A percentile compares a stretch with the other conserved stretches of the same genome.
These are phyloP conservation scores for Arabidopsis lyrata DNA, from an alignment of 441 rosid genomes.

Conservation along the genomic window DNA sequence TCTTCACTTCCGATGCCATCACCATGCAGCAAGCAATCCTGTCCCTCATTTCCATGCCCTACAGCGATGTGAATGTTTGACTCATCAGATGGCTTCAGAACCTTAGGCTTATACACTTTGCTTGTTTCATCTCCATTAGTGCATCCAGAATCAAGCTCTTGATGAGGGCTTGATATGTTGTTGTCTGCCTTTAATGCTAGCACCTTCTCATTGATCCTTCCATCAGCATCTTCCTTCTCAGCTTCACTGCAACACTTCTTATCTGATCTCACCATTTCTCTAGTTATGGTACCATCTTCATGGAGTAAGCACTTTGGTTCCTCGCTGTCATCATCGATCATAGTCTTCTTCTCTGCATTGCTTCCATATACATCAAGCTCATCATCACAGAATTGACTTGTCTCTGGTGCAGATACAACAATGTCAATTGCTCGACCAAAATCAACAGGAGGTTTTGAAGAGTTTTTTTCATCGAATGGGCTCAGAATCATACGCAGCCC, in stretches of 20 bases:
- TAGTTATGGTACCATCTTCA: not conserved
- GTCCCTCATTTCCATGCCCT: not conserved
- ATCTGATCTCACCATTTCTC: not conserved
- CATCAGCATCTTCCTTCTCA: not conserved
- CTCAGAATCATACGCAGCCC: not conserved
- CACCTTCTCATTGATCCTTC: not conserved
- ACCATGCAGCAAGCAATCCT: constrained; percentile 5
- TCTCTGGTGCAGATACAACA: not conserved
- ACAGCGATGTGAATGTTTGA: not conserved
- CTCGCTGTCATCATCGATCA: not conserved
- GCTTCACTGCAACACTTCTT: not conserved
- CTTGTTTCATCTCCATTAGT: not conserved
- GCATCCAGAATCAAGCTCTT: constrained; percentile 4
- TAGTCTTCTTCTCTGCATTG: not conserved
- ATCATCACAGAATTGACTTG: not conserved
- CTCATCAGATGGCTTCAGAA: not conserved
- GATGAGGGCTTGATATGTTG: not conserved
- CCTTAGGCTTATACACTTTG: not conserved
- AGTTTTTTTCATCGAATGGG: not conserved
- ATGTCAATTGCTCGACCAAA: not conserved
- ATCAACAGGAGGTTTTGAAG: not conserved
- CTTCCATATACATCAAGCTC: not conserved
- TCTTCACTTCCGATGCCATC: not conserved
- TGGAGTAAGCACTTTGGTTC: not conserved
- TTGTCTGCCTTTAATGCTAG: constrained; percentile 3